These are phyloP conservation scores for Hypoxylon sp. DNA, from an alignment of 2,329 filamentous ascomycete species.

Conservation along the genomic window DNA sequence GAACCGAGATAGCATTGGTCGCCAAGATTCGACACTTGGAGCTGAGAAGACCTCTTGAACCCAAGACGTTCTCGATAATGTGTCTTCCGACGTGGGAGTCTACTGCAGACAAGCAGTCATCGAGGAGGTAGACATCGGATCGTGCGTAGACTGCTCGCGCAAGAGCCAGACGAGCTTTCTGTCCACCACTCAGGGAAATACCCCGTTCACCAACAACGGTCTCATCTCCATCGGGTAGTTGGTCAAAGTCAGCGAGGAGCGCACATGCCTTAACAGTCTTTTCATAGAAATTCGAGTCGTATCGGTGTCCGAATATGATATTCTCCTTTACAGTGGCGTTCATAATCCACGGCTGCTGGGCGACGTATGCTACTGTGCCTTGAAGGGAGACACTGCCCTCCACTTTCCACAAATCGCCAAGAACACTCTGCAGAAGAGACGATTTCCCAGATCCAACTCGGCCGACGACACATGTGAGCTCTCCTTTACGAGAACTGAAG, in stretches of 20 bases:
- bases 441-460: conserved; percentile 96
- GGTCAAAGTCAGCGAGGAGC: conserved; percentile 86
- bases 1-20: conserved; percentile 92
- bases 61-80: conserved; percentile 92
- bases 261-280: conserved; percentile 92
- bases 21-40: conserved; percentile 92
- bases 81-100: conserved; percentile 97
- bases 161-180: conserved; percentile 92
- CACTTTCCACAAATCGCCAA: conserved; percentile 92
- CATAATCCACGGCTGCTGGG: conserved; percentile 95
- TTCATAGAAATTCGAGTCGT: conserved; percentile 93
- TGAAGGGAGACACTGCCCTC: conserved; percentile 84
- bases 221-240: conserved; percentile 93
- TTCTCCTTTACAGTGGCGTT: conserved; percentile 98
- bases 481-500: conserved; percentile 89
- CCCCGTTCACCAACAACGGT: conserved; percentile 97
- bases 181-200: conserved; percentile 93
- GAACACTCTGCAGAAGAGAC: conserved; percentile 84
- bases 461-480: conserved; percentile 91
- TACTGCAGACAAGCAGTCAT: conserved; percentile 95
- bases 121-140: conserved; percentile 94
- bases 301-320: conserved; percentile 94
- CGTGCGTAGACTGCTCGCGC: conserved; percentile 95
- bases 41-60: conserved; percentile 79
- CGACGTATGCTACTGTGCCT: conserved; percentile 88